Evolutionary conservation across 768 basidiomycete species (phyloP).

Genomic region (Tylopilus subfusipes): DNA sequence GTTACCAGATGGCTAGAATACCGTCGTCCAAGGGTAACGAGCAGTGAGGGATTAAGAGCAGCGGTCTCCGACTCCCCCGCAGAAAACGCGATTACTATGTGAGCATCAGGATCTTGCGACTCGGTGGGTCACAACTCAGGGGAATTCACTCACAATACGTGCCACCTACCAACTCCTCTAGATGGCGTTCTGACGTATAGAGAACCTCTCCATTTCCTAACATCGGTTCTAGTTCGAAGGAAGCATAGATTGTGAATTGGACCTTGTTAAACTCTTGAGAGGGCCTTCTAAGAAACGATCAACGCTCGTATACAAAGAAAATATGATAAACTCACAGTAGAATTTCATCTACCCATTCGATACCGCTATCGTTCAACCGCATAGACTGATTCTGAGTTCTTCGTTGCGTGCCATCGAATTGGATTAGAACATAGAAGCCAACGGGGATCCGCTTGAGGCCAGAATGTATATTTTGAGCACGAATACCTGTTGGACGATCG

Average conservation of each 20-base stretch:
- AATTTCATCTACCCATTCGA: background rate
- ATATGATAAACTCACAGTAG: background rate
- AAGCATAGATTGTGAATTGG: background rate
- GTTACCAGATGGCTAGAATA: background rate
- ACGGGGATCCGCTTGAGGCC: background rate
- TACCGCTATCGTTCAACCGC: background rate
- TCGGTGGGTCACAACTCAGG: background rate
- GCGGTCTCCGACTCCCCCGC: background rate
- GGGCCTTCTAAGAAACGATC: background rate
- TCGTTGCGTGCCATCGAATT: background rate
- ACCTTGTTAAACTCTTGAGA: background rate
- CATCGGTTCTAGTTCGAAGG: background rate
- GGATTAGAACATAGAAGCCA: background rate
- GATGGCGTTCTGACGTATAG: background rate
- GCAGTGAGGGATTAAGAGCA: background rate
- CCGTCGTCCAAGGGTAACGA: background rate
- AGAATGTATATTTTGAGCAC: background rate
- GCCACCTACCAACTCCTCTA: background rate
- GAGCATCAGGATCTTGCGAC: background rate
- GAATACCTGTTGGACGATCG: background rate
- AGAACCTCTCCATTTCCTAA: background rate
- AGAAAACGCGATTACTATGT: background rate
- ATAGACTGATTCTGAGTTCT: background rate
- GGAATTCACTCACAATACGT: background rate
- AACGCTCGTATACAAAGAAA: background rate